Base-by-base conservation (phyloP, 23 red algal genomes). In the Cyanidioschyzon merolae region DNA sequence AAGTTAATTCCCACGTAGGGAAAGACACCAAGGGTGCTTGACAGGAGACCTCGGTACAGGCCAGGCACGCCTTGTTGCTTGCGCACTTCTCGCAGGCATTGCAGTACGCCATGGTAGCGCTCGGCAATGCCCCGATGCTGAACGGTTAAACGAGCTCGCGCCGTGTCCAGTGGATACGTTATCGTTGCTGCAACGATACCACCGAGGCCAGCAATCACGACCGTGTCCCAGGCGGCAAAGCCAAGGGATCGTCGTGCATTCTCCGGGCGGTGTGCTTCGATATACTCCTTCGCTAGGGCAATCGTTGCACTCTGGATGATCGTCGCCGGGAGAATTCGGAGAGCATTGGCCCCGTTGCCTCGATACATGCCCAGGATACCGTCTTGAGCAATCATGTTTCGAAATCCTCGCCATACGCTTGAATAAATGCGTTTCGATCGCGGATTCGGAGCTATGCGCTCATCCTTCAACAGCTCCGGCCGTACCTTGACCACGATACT, bases 341-440 rank as follows among this genome's bases (percentile, higher is more conserved):
- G 17, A 17, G 90, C 84, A 83, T 97, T 97, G 27, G 88, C 93
- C 26, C 88, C 93, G 41, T 97, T 97, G 24, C 88, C 88, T 17
- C 93, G 84, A 68, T 90, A 97, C 25, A 85, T 58, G 37, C 84
- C 90, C 0, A 76, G 39, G 30, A 68, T 7, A 2, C 50, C 58
- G 29, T 96, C 92, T 34, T 85, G 68, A 1, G 50, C 58, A 37
- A 96, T n/a, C 92, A 96, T 96, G 3, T 79, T 50, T 39, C 76
- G 76, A 76, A 85, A 24, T n/a, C 80, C 78, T 34, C 76, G 38
- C 36, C 83, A 58, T 75, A 81, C 75, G 27, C 80, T 79, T 2
- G 58, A 63, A 1, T 80, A 83, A 37, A 59, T 77, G 1, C 74
- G 68, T 58, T 75, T 68, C n/a, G 45, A 40, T 24, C 68, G 36